Percentiles rank a stretch among this genome's conserved stretches.
Evolutionary conservation across 192 early-diverging fungal species (phyloP).

Genomic region (Backusella parvicylindrica): DNA sequence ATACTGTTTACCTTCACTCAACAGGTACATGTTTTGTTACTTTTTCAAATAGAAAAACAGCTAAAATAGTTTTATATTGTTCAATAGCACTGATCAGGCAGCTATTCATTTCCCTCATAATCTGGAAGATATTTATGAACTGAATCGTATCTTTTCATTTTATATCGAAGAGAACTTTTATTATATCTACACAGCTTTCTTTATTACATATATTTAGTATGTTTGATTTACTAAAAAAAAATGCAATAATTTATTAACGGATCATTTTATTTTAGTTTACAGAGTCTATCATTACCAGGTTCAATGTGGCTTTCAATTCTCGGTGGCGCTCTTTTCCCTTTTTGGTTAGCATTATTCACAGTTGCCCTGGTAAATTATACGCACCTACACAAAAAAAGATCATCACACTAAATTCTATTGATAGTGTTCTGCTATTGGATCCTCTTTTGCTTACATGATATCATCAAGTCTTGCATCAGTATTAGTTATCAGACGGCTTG

Average conservation of each 20-base stretch:
- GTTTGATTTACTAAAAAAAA: not conserved
- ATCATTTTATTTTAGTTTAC: conserved; percentile 36
- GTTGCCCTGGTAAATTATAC: conserved; percentile 37
- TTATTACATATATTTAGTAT: conserved; percentile 54
- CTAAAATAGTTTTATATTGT: not conserved
- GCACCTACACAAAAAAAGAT: not conserved
- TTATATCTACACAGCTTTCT: conserved; percentile 41
- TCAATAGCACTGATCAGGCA: conserved; percentile 37
- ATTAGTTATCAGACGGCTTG: conserved; percentile 41
- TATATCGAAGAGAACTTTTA: conserved; percentile 50
- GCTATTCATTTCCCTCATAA: conserved; percentile 44
- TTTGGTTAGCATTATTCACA: conserved; percentile 44
- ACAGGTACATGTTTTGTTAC: not conserved
- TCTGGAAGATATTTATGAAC: conserved; percentile 41
- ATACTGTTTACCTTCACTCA: not conserved
- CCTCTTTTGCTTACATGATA: conserved; percentile 46
- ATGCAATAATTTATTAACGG: not conserved
- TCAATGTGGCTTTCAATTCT: conserved; percentile 61
- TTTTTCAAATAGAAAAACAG: not conserved
- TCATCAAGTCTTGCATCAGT: conserved; percentile 48
- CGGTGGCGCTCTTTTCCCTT: conserved; percentile 50
- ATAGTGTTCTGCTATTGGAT: conserved; percentile 52
- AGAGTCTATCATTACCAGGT: conserved; percentile 58
- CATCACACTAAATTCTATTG: not conserved
- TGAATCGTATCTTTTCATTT: conserved; percentile 41